These are phyloP conservation scores for Teunomyces kruisii DNA, from an alignment of 805 yeast genomes.

Conservation along the genomic window DNA sequence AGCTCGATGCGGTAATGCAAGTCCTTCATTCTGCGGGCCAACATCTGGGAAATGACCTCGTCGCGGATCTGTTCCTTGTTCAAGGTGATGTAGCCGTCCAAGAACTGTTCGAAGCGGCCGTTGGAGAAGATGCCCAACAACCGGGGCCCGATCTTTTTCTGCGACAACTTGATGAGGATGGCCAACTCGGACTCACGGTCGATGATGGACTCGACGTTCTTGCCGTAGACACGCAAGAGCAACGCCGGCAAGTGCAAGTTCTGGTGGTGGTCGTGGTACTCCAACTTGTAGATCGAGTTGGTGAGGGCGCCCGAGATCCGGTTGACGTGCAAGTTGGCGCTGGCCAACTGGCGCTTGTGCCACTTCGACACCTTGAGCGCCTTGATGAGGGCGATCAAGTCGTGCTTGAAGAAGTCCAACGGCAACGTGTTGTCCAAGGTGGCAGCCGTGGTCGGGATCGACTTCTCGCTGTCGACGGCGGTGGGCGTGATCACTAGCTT, in stretches of 20 bases:
- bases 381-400: slow-evolving; percentile 64
- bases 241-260: slow-evolving; percentile 53
- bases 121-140: slow-evolving; percentile 86
- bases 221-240: slow-evolving; percentile 82
- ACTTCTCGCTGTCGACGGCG: slow-evolving; percentile 24
- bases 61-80: slow-evolving; percentile 71
- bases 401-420: slow-evolving; percentile 79
- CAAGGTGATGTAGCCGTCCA: slow-evolving; percentile 79
- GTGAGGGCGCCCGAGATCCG: slow-evolving; percentile 93
- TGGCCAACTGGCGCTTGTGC: slow-evolving; percentile 54
- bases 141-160: slow-evolving; percentile 82
- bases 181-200: slow-evolving; percentile 81
- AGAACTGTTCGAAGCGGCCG: slow-evolving; percentile 92
- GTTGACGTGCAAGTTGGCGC: slow-evolving; percentile 47
- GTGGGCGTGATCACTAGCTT: slow-evolving; percentile 29
- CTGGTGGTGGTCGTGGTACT: slow-evolving; percentile 43
- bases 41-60: slow-evolving; percentile 72
- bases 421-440: slow-evolving; percentile 77
- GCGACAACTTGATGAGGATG: slow-evolving; percentile 69
- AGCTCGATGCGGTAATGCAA: slow-evolving; percentile 78
- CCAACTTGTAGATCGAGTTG: slow-evolving; percentile 80
- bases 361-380: slow-evolving; percentile 73
- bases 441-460: slow-evolving; percentile 54
- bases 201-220: slow-evolving; percentile 79
- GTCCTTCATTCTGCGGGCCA: slow-evolving; percentile 96